Evolutionary conservation across 345 rosid genomes (phyloP).

Genomic region (Salix koriyanagi): DNA sequence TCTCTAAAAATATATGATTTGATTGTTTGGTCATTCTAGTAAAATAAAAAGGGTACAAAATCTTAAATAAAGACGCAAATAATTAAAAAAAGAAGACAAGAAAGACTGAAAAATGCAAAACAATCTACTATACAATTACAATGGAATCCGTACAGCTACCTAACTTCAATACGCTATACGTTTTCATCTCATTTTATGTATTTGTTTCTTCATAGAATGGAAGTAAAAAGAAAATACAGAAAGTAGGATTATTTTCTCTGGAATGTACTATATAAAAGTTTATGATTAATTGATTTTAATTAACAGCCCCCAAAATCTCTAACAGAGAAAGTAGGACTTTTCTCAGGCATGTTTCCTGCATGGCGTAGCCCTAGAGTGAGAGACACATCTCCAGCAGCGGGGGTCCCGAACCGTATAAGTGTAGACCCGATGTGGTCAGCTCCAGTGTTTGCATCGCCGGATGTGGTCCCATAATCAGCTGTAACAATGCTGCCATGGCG

Average conservation of each 20-base stretch:
- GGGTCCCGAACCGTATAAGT: conserved; percentile 70
- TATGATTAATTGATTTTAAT: conserved; percentile 4
- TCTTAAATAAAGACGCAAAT: conserved; percentile 15
- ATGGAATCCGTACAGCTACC: conserved; percentile 22
- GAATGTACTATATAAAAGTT: conserved; percentile 13
- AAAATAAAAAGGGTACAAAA: conserved; percentile 21
- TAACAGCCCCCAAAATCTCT: conserved; percentile 70
- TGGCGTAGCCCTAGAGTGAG: conserved; percentile 96
- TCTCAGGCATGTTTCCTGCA: conserved; percentile 69
- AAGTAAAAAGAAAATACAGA: background rate
- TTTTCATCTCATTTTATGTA: conserved; percentile 17
- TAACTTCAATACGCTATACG: conserved; percentile 21
- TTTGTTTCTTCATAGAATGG: conserved; percentile 20
- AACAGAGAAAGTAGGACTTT: conserved; percentile 55
- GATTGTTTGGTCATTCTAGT: conserved; percentile 18
- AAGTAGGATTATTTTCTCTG: background rate
- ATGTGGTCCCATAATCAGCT: conserved; percentile 40
- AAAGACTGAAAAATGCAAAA: background rate
- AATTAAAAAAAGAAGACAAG: background rate
- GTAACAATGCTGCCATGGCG: conserved; percentile 33
- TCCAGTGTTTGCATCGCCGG: conserved; percentile 15
- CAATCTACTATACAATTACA: conserved; percentile 45
- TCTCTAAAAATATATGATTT: background rate
- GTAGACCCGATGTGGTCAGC: conserved; percentile 39
- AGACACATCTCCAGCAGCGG: conserved; percentile 71